A percentile compares a stretch with the other conserved stretches of the same genome.
phyloP scores from a whole-genome alignment of 2,329 filamentous ascomycete species.

The Amylocarpus encephaloides region DNA sequence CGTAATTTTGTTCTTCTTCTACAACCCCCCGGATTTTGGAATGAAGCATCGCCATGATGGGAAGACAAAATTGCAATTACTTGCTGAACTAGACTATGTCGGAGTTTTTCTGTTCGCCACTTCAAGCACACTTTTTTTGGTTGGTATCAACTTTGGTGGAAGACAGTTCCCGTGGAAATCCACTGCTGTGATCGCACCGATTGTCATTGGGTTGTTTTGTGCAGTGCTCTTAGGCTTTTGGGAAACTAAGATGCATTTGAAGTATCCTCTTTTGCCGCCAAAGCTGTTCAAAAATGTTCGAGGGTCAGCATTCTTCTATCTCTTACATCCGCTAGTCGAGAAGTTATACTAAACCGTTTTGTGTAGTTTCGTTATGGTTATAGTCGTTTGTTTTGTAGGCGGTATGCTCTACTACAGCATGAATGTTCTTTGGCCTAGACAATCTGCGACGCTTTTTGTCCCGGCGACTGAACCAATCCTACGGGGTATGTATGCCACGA shows the following conservation, averaged over 20 bases:
- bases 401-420: slow-evolving; percentile 30
- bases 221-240: slow-evolving; percentile 29
- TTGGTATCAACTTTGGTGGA: slow-evolving; percentile 30
- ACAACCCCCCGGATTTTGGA: slow-evolving; percentile 38
- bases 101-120: slow-evolving; percentile 35
- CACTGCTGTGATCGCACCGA: slow-evolving; percentile 22
- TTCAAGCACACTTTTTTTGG: slow-evolving; percentile 26
- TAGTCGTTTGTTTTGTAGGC: slow-evolving; percentile 31
- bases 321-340: not conserved
- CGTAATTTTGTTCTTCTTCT: slow-evolving; percentile 36
- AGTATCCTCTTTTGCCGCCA: slow-evolving; percentile 30
- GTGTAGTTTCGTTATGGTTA: slow-evolving; percentile 27
- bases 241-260: slow-evolving; percentile 25
- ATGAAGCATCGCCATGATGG: slow-evolving; percentile 32
- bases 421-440: slow-evolving; percentile 21
- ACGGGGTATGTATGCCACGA: slow-evolving; percentile 26
- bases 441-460: slow-evolving; percentile 23
- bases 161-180: slow-evolving; percentile 26
- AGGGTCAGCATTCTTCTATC: not conserved
- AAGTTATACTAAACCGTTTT: not conserved
- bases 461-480: slow-evolving; percentile 21
- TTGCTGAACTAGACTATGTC: slow-evolving; percentile 40
- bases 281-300: slow-evolving; percentile 27
- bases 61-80: slow-evolving; percentile 32
- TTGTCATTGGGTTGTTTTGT: slow-evolving; percentile 23